A percentile compares a stretch with the other conserved stretches of the same genome.
These are phyloP conservation scores for Plectosphaerella plurivora DNA, from an alignment of 2,329 filamentous ascomycete genomes.

Conservation along the genomic window DNA sequence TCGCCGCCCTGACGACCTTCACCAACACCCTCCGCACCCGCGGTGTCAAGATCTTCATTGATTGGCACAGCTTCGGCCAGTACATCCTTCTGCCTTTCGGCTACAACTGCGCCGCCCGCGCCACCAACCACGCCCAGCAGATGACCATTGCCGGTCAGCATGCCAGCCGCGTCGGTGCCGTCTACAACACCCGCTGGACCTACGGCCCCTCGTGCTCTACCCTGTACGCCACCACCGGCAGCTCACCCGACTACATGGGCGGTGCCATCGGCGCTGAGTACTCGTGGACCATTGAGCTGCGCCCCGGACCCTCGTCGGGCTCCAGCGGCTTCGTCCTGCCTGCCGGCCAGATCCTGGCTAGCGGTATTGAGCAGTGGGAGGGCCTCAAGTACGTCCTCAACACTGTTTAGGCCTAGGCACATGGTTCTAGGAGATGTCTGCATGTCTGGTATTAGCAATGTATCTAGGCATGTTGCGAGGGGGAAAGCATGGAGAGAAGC, in stretches of 20 bases:
- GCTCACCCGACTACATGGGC: constrained; percentile 22
- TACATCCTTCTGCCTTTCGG: constrained; percentile 39
- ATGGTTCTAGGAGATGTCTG: too few relatives aligned
- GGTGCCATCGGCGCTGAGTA: constrained; percentile 23
- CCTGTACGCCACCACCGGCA: constrained; percentile 28
- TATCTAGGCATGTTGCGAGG: too few relatives aligned
- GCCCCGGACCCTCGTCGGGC: constrained; percentile 21
- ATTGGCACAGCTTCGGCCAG: constrained; percentile 43
- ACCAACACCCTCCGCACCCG: constrained; percentile 18
- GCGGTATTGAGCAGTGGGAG: constrained; percentile 28
- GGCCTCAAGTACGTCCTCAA: constrained; percentile 26
- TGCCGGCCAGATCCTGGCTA: constrained; percentile 28
- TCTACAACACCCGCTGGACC: constrained; percentile 27
- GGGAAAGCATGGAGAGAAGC: too few relatives aligned
- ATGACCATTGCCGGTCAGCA: constrained; percentile 25
- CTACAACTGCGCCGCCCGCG: constrained; percentile 34
- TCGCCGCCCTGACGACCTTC: constrained; percentile 32
- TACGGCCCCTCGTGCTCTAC: constrained; percentile 31
- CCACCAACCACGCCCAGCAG: constrained; percentile 34
- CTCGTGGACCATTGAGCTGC: constrained; percentile 34
- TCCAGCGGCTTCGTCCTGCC: constrained; percentile 32
- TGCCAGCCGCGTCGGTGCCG: constrained; percentile 23
- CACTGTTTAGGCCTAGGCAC: constrained; percentile 8
- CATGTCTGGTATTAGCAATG: too few relatives aligned
- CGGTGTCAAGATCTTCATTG: constrained; percentile 41